Evolutionary conservation across 1,284 basidiomycete genomes (phyloP).

Genomic region (Leccinum cinnamomeum): DNA sequence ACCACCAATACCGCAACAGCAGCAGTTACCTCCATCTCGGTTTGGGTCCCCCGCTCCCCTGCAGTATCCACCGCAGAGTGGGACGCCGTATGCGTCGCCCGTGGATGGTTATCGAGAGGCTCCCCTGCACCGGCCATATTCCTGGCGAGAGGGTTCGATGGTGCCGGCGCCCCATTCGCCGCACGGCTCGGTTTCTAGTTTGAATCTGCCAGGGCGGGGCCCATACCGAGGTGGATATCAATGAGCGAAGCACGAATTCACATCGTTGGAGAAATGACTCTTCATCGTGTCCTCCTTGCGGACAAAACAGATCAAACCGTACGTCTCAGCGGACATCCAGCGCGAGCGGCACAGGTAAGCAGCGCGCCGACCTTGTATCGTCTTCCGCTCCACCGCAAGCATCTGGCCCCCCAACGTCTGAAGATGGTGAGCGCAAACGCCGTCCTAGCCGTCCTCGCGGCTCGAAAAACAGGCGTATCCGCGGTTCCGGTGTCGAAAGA

Average conservation of each 20-base stretch:
- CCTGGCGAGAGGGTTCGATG: constrained; percentile 18
- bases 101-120: constrained; percentile 43
- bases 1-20: constrained; percentile 17
- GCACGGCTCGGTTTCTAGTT: constrained; percentile 21
- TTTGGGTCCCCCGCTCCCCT: constrained; percentile 18
- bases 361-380: constrained; percentile 15
- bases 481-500: constrained; percentile 35
- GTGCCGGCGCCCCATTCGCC: not conserved
- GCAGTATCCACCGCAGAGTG: constrained; percentile 34
- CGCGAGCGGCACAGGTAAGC: constrained; percentile 21
- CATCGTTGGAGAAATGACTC: constrained; percentile 2
- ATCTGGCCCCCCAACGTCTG: constrained; percentile 21
- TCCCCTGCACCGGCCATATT: constrained; percentile 49
- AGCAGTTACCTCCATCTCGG: constrained; percentile 8
- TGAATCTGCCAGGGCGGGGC: constrained; percentile 37
- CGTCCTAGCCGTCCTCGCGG: constrained; percentile 71
- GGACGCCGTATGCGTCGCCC: constrained; percentile 22
- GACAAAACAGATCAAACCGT: constrained; percentile 27
- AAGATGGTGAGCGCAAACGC: constrained; percentile 49
- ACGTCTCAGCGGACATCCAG: constrained; percentile 19
- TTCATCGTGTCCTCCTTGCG: constrained; percentile 1
- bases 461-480: constrained; percentile 66
- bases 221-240: constrained; percentile 35
- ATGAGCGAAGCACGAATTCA: not conserved
- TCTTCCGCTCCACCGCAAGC: constrained; percentile 21